Base-by-base conservation (phyloP, 2,329 filamentous ascomycete species). In the Ceratocystis smalleyi region DNA sequence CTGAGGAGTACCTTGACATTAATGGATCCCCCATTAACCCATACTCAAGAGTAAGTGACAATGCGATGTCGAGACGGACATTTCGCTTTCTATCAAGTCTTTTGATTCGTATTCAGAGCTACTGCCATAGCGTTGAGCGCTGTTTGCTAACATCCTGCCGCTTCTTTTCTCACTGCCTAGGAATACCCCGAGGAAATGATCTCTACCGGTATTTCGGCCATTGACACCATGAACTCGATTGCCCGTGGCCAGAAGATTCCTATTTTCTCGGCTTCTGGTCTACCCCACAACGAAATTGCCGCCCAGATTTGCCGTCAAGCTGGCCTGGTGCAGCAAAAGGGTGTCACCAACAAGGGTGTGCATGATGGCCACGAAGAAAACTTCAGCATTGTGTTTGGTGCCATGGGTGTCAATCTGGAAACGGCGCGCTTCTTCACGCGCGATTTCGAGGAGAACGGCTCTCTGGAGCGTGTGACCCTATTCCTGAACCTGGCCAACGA, bases 121-220 rank as follows among this genome's bases (percentile, higher is more conserved):
- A 12, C 17, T 24, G 24, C 27, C 17, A 4, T n/a, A 17, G 10
- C n/a, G 61, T 24, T 24, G 49, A 15, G 19, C 19, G 27, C 40
- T 62, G 40, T 45, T 64, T 32, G 12, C 12, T 47, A 19, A 15
- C 54, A 54, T 10, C 57, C 15, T 5, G 43, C 8, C 19, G 7
- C 49, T 10, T 27, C 2, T 67, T 51, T 27, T 51, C 5, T 30
- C 54, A 8, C 27, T 40, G 35, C 10, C 10, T 68, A 95, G 90
- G 89, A 96, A 70, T 99, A 99, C 74, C 94, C 94, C 72, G 94
- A 99, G 79, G 95, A 99, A 78, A 99, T 99, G 92, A 97, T 99
- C 72, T 94, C 92, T 43, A 99, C 94, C 59, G 94, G 94, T 85
- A 99, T 99, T 76, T 97, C 92, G 68, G 91, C 94, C 73, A 97